phyloP scores from a whole-genome alignment of 2,329 filamentous ascomycete genomes.

The Cercospora brassicicola region DNA sequence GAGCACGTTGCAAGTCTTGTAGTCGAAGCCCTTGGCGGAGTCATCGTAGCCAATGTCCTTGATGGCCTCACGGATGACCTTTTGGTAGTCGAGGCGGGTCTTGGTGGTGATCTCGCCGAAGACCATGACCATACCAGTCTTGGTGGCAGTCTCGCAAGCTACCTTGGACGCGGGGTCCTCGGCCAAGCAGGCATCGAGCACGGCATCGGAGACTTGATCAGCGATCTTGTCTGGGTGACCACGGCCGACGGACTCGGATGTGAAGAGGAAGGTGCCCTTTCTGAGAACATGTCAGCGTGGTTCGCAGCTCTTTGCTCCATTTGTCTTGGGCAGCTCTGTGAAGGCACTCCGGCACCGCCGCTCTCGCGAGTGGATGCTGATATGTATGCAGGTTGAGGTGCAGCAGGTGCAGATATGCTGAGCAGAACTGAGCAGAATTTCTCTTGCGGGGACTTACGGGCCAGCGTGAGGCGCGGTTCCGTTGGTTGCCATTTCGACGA shows the following conservation, averaged over 20 bases:
- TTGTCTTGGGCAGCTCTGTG: too few species aligned
- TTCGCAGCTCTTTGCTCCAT: background rate
- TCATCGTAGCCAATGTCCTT: slow-evolving; percentile 99
- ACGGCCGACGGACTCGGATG: slow-evolving; percentile 53
- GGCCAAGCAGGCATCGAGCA: slow-evolving; percentile 94
- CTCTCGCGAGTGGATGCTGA: background rate
- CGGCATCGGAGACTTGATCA: slow-evolving; percentile 96
- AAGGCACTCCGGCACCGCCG: background rate
- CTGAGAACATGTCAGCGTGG: slow-evolving; percentile 6
- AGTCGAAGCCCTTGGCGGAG: slow-evolving; percentile 97
- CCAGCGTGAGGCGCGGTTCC: slow-evolving; percentile 20
- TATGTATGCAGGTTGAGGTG: background rate
- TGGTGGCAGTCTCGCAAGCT: slow-evolving; percentile 98
- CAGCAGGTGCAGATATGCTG: background rate
- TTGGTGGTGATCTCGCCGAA: slow-evolving; percentile 99
- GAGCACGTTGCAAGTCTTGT: slow-evolving; percentile 99
- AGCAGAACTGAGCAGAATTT: background rate
- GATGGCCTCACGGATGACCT: slow-evolving; percentile 89
- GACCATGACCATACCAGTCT: slow-evolving; percentile 99
- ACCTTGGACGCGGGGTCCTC: slow-evolving; percentile 97
- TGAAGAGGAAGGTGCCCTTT: slow-evolving; percentile 43
- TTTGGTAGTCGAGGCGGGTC: slow-evolving; percentile 94
- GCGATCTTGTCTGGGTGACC: slow-evolving; percentile 42
- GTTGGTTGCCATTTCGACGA: slow-evolving; percentile 20
- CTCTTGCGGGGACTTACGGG: slow-evolving; percentile 20